phyloP scores from a whole-genome alignment of 2,329 filamentous ascomycete species.

The Clonostachys byssicola region DNA sequence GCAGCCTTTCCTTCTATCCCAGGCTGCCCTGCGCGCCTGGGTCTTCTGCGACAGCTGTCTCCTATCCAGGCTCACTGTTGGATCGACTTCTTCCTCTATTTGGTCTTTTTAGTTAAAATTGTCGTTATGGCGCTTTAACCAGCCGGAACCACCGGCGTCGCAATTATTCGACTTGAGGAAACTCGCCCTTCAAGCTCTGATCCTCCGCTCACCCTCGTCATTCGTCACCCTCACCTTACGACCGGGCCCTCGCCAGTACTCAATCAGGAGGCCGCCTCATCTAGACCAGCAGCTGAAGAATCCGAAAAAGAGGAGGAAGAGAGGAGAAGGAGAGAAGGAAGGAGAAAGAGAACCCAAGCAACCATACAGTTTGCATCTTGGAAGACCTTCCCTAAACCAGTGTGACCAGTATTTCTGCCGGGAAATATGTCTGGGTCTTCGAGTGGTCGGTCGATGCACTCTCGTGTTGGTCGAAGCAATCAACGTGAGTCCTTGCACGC shows the following conservation, averaged over 20 bases:
- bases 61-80: not conserved
- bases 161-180: conserved; percentile 5
- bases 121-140: conserved; percentile 3
- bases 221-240: too few species aligned
- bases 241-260: too few species aligned
- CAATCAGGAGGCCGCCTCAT: too few species aligned
- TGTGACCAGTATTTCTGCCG: too few species aligned
- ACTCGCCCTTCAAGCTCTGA: not conserved
- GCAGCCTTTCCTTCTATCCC: not conserved
- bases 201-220: not conserved
- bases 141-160: conserved; percentile 1
- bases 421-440: conserved; percentile 27
- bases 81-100: not conserved
- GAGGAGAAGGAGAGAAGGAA: too few species aligned
- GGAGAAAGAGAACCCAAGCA: too few species aligned
- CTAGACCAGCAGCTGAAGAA: too few species aligned
- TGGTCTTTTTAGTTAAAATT: not conserved
- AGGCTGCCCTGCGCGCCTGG: conserved; percentile 5
- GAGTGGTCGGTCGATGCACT: conserved; percentile 59
- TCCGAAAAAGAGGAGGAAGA: too few species aligned
- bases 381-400: too few species aligned
- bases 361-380: too few species aligned
- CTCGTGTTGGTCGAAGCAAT: conserved; percentile 71
- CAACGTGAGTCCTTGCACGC: conserved; percentile 64
- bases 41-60: not conserved